Evolutionary conservation across 208 protist genomes (phyloP).

Genomic region (Leishmania tropica): DNA sequence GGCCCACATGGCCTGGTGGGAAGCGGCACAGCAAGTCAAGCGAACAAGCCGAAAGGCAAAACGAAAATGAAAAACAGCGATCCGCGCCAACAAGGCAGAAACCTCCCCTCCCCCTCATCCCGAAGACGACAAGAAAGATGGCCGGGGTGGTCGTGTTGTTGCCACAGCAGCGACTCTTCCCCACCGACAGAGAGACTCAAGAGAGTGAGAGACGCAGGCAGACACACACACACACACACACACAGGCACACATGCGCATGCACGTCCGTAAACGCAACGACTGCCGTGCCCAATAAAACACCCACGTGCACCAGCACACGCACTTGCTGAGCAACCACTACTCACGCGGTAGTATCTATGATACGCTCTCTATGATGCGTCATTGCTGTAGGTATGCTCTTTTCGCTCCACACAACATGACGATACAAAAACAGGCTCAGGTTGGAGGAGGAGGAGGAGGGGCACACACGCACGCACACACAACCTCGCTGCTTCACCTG

Average conservation of each 20-base stretch:
- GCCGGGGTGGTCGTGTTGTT: background rate
- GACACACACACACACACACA: background rate
- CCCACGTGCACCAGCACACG: background rate
- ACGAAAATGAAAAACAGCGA: background rate
- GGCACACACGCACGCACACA: background rate
- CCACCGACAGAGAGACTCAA: background rate
- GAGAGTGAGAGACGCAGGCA: background rate
- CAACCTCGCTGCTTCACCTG: background rate
- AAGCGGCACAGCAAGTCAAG: background rate
- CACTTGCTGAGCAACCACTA: background rate
- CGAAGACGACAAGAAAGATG: background rate
- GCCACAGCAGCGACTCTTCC: background rate
- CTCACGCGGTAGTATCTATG: background rate
- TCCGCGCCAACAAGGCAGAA: background rate
- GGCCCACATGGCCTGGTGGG: background rate
- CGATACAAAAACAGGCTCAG: background rate
- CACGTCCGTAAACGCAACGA: background rate
- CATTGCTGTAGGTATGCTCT: background rate
- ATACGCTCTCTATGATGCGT: background rate
- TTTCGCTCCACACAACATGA: background rate
- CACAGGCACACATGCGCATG: background rate
- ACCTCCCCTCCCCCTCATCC: background rate
- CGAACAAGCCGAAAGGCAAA: background rate
- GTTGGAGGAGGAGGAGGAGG: background rate
- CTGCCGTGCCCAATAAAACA: too few species aligned